Percentiles rank a stretch among this genome's conserved stretches.
These are phyloP conservation scores for Microbotryum saponariae DNA, from an alignment of 1,284 basidiomycete species.

Conservation along the genomic window DNA sequence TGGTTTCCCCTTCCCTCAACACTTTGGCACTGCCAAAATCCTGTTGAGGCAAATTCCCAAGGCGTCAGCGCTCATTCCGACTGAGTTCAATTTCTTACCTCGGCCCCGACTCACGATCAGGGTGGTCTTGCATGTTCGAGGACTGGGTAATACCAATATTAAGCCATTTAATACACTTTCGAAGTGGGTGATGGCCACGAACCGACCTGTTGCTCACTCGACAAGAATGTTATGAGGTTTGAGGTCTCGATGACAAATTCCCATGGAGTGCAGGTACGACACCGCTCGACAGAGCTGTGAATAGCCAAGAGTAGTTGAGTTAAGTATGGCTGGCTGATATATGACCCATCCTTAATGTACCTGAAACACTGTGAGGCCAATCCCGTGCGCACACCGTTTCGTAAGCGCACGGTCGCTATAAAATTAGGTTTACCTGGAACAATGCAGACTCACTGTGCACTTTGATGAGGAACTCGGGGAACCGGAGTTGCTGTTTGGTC, in stretches of 20 bases:
- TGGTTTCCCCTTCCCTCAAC: conserved; percentile 81
- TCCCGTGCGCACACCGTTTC: no score
- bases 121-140: conserved; percentile 67
- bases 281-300: conserved; percentile 79
- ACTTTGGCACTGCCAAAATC: conserved; percentile 99
- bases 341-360: no score
- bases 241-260: conserved; percentile 78
- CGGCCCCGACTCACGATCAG: conserved; percentile 11
- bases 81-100: no score
- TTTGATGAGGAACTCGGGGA: conserved; percentile 98
- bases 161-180: no score
- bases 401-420: not conserved
- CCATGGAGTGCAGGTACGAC: conserved; percentile 91
- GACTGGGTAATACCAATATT: conserved; percentile 38
- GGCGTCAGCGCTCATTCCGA: not conserved
- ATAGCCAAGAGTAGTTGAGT: not conserved
- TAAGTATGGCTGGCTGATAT: no score
- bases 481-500: conserved; percentile 94
- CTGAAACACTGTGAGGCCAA: not conserved
- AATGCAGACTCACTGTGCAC: conserved; percentile 15
- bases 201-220: not conserved
- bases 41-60: conserved; percentile 46
- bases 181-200: no score
- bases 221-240: conserved; percentile 92
- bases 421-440: not conserved